These are phyloP conservation scores for Vigna radiata DNA, from an alignment of 306 rosid species.

Conservation along the genomic window DNA sequence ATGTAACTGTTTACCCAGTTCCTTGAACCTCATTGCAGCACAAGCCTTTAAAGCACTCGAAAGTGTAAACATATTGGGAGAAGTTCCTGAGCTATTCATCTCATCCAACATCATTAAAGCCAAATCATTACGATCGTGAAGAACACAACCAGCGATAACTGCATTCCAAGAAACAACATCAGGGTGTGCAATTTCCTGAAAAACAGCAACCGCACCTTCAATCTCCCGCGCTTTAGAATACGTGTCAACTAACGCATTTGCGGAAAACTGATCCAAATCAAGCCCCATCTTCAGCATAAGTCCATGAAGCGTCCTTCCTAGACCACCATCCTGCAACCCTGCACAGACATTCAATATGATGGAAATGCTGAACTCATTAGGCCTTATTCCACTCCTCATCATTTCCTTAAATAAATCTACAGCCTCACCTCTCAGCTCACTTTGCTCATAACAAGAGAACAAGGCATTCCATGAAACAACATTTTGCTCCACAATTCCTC, in stretches of 20 bases:
- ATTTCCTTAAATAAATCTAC: slow-evolving; percentile 70
- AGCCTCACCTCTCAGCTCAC: slow-evolving; percentile 59
- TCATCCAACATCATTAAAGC: slow-evolving; percentile 60
- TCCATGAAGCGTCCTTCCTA: slow-evolving; percentile 69
- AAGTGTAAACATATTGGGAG: slow-evolving; percentile 74
- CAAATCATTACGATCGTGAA: slow-evolving; percentile 58
- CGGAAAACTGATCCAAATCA: slow-evolving; percentile 68
- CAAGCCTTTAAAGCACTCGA: slow-evolving; percentile 87
- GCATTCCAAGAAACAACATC: slow-evolving; percentile 95
- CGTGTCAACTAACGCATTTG: slow-evolving; percentile 88
- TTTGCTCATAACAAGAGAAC: slow-evolving; percentile 78
- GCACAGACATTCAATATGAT: slow-evolving; percentile 75
- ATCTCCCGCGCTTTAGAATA: slow-evolving; percentile 74
- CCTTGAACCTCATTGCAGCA: slow-evolving; percentile 60
- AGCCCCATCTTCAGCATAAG: slow-evolving; percentile 71
- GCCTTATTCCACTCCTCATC: slow-evolving; percentile 68
- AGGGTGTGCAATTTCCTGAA: slow-evolving; percentile 63
- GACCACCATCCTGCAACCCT: slow-evolving; percentile 55
- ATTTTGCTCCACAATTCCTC: slow-evolving; percentile 53
- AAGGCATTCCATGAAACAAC: slow-evolving; percentile 86
- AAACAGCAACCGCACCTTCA: slow-evolving; percentile 61
- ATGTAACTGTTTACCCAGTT: slow-evolving; percentile 84
- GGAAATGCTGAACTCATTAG: slow-evolving; percentile 83
- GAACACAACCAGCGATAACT: slow-evolving; percentile 88
- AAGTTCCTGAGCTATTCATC: slow-evolving; percentile 58